These are phyloP conservation scores for Leishmania braziliensis DNA, from an alignment of 208 protist species.

Conservation along the genomic window DNA sequence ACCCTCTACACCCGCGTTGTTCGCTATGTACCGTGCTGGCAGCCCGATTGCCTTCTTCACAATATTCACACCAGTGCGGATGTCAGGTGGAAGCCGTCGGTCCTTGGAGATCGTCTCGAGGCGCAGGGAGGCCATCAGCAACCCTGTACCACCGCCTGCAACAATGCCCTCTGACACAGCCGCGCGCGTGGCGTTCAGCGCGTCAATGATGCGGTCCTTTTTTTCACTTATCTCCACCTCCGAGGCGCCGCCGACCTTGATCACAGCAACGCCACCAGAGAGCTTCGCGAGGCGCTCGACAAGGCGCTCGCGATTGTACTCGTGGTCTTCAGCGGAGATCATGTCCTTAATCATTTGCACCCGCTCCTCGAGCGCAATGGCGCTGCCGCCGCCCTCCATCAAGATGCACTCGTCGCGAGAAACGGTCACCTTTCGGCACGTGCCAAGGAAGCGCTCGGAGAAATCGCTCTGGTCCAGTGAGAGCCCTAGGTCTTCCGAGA, in stretches of 20 bases:
- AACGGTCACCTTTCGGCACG: slow-evolving; percentile 91
- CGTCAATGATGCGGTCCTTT: slow-evolving; percentile 99
- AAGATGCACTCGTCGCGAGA: slow-evolving; percentile 98
- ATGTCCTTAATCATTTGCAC: slow-evolving; percentile 97
- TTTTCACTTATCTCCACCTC: slow-evolving; percentile 99
- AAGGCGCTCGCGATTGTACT: slow-evolving; percentile 98
- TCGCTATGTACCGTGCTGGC: slow-evolving; percentile 94
- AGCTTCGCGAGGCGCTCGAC: slow-evolving; percentile 95
- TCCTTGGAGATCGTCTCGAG: slow-evolving; percentile 89
- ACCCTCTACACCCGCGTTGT: slow-evolving; percentile 98
- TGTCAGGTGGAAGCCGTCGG: slow-evolving; percentile 58
- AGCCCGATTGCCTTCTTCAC: slow-evolving; percentile 77
- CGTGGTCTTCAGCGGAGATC: slow-evolving; percentile 90
- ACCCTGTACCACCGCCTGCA: slow-evolving; percentile 96
- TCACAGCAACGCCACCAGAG: slow-evolving; percentile 92
- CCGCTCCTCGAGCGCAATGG: slow-evolving; percentile 95
- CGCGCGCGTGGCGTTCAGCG: slow-evolving; percentile 98
- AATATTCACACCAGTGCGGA: slow-evolving; percentile 85
- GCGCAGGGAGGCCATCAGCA: slow-evolving; percentile 92
- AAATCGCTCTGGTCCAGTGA: slow-evolving; percentile 93
- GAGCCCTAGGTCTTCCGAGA: slow-evolving; percentile 95
- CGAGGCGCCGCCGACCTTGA: slow-evolving; percentile 97
- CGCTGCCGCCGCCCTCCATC: slow-evolving; percentile 96
- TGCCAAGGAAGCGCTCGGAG: slow-evolving; percentile 83
- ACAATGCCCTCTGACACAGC: slow-evolving; percentile 99